Base-by-base conservation (phyloP, 225 moss, liverwort and hornwort genomes). In the Marchantia polymorpha region DNA sequence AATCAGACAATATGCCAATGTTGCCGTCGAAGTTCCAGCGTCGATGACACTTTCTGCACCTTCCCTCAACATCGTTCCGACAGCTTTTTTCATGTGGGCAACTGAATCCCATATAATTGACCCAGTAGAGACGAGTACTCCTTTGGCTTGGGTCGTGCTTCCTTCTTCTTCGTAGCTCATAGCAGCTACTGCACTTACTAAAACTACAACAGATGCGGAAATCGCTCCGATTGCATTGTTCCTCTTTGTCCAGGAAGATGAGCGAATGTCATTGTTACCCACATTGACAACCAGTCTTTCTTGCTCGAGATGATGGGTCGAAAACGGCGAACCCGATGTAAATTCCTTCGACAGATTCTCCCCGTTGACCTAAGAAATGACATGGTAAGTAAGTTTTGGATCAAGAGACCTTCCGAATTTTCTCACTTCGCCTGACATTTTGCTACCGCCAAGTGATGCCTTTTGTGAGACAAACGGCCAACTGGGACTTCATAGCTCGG, bases 1-100 rank as follows among this genome's bases (percentile, higher is more conserved):
- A 67, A 91, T 82, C 7, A 96, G 81, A 77, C 94, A 94, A 17
- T 89, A 90, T 70, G 84, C 89, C 80, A 96, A 72, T 73, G 89
- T 89, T 90, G 88, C 86, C 7, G 94, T 84, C 53, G 96, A 88
- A 52, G 86, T 84, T 68, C 87, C 78, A 69, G 90, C 90, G 71
- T 96, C 92, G 74, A 91, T 85, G 48, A 92, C 67, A 59, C 89
- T 92, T 75, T 84, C 83, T 70, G 89, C 80, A 39, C 87, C 78
- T 39, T 89, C 89, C 30, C 86, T 84, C 64, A 92, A 82, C 68
- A 94, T 81, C 66, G 73, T 84, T 64, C 85, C 78, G 60, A 92
- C 60, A 49, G 89, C 89, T 75, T 89, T 87, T 51, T 85, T 88
- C 78, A 96, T 88, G 71, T 89, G 90, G 4, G 80, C 85, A 64